Evolutionary conservation across 1,284 basidiomycete genomes (phyloP).

Genomic region (Testicularia cyperi): DNA sequence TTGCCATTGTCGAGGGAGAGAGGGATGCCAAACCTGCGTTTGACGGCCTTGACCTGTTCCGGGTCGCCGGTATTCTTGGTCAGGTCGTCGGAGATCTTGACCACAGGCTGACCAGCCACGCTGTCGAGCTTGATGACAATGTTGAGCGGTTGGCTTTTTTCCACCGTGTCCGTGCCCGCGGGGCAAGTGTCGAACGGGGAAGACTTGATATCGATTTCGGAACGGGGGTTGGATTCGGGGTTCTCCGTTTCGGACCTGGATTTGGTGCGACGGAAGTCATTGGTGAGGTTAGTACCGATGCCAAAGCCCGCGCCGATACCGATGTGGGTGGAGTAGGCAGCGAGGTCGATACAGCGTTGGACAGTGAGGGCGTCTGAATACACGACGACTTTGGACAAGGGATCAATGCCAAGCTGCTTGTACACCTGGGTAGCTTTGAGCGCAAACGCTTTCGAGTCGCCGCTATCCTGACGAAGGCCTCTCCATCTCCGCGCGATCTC

Average conservation of each 20-base stretch:
- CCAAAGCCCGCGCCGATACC: slow-evolving; percentile 57
- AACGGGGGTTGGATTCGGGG: background rate
- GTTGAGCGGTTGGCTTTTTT: slow-evolving; percentile 49
- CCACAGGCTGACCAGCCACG: slow-evolving; percentile 44
- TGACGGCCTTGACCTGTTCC: slow-evolving; percentile 37
- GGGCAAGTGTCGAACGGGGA: too few relatives aligned
- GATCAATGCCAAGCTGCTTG: slow-evolving; percentile 44
- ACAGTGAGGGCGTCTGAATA: slow-evolving; percentile 54
- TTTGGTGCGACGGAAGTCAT: slow-evolving; percentile 38
- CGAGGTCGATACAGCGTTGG: slow-evolving; percentile 43
- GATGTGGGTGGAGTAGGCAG: slow-evolving; percentile 31
- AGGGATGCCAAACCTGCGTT: slow-evolving; percentile 31
- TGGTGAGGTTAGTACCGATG: slow-evolving; percentile 51
- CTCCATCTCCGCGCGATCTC: slow-evolving; percentile 54
- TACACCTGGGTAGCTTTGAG: slow-evolving; percentile 43
- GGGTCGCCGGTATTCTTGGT: slow-evolving; percentile 58
- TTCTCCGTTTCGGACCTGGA: background rate
- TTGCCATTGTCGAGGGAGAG: too few relatives aligned
- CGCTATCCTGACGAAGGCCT: slow-evolving; percentile 54
- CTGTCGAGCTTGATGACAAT: slow-evolving; percentile 57
- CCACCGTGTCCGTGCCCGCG: background rate
- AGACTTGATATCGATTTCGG: background rate
- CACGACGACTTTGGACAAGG: slow-evolving; percentile 50
- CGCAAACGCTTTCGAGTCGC: slow-evolving; percentile 51
- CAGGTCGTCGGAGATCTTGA: slow-evolving; percentile 59